phyloP scores from a whole-genome alignment of 2,329 filamentous ascomycete genomes.

The Ambrosiella xylebori region DNA sequence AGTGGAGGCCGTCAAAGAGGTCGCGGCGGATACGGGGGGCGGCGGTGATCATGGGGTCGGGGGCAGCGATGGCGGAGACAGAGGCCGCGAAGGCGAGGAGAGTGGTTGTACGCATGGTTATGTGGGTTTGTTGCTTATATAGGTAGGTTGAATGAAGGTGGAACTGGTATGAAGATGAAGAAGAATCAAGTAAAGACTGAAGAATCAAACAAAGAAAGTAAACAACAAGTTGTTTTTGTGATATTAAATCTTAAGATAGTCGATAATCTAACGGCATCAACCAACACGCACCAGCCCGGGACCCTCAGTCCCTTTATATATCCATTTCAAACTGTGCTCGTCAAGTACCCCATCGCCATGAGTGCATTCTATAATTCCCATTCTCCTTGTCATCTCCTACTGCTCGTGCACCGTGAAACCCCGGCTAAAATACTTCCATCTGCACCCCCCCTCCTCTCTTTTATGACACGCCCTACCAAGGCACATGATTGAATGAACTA shows the following conservation, averaged over 20 bases:
- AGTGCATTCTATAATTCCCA: no score
- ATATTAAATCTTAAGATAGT: not conserved
- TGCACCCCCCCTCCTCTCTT: not conserved
- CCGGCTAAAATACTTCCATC: not conserved
- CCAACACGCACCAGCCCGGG: no score
- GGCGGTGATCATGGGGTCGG: slow-evolving; percentile 12
- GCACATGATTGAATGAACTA: not conserved
- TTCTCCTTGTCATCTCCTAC: not conserved
- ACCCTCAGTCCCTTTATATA: no score
- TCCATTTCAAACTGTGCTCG: no score
- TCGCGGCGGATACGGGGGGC: slow-evolving; percentile 9
- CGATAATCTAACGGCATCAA: no score
- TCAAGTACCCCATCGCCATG: no score
- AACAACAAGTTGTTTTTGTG: not conserved
- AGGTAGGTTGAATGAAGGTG: not conserved
- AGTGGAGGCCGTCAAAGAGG: slow-evolving; percentile 9
- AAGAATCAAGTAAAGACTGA: not conserved
- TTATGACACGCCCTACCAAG: not conserved
- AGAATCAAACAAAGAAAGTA: not conserved
- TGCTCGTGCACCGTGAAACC: not conserved
- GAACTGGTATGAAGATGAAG: not conserved
- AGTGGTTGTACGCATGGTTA: slow-evolving; percentile 12
- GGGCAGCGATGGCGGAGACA: slow-evolving; percentile 12
- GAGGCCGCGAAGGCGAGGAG: slow-evolving; percentile 11
- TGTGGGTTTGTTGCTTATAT: not conserved